Percentiles rank a stretch among this genome's conserved stretches.
phyloP scores from a whole-genome alignment of 148 eudicot genomes.

The Spergularia bocconei region DNA sequence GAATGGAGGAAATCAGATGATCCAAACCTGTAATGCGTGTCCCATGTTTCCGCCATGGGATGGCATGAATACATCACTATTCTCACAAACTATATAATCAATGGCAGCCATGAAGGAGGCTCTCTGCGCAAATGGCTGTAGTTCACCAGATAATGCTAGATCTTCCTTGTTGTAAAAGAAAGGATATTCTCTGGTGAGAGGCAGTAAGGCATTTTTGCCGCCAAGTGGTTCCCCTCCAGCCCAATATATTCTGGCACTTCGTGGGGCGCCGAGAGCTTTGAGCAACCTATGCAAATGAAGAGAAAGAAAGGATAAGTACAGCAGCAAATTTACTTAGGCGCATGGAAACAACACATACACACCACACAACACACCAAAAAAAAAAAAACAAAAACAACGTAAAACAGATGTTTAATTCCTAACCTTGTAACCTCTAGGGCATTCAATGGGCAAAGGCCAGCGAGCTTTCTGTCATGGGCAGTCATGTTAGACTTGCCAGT shows the following conservation, averaged over 20 bases:
- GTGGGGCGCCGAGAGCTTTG: conserved; percentile 86
- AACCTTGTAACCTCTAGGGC: conserved; percentile 87
- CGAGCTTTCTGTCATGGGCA: conserved; percentile 78
- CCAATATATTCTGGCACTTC: conserved; percentile 71
- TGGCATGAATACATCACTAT: conserved; percentile 89
- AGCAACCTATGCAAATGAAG: conserved; percentile 53
- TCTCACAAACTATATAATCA: conserved; percentile 86
- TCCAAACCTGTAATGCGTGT: conserved; percentile 81
- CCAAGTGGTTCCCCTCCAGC: conserved; percentile 94
- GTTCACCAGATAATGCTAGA: conserved; percentile 75
- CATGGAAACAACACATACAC: not conserved
- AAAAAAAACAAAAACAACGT: no score
- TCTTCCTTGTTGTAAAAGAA: conserved; percentile 84
- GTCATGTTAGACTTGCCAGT: conserved; percentile 90
- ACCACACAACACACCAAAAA: no score
- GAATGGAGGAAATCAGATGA: not conserved
- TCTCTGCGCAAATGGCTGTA: conserved; percentile 56
- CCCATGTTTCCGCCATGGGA: conserved; percentile 99
- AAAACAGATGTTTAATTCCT: not conserved
- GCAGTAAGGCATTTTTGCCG: conserved; percentile 73
- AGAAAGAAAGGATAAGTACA: not conserved
- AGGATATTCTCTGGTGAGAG: conserved; percentile 64
- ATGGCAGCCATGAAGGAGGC: conserved; percentile 91
- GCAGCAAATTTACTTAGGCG: not conserved
- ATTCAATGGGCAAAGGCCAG: conserved; percentile 93